phyloP scores from a whole-genome alignment of 2,329 filamentous ascomycete genomes.

The Penicillium sp. region DNA sequence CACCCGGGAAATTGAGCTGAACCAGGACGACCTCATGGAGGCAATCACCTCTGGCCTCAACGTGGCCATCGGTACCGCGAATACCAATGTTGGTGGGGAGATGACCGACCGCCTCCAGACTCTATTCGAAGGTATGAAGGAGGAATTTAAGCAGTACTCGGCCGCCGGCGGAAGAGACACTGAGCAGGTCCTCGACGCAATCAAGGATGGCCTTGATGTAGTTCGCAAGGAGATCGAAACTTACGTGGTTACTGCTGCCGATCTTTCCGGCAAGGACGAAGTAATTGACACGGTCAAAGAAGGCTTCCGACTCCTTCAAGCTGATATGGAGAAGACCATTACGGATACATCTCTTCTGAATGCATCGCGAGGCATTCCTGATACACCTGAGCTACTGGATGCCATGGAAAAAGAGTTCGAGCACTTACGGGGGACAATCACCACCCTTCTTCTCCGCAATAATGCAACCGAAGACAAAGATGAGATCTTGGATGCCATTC shows the following conservation, averaged over 20 bases:
- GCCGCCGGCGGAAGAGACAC: conserved; percentile 71
- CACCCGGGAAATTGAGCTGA: conserved; percentile 53
- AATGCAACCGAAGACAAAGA: conserved; percentile 50
- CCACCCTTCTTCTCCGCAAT: conserved; percentile 57
- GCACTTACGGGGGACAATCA: conserved; percentile 67
- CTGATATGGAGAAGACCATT: conserved; percentile 47
- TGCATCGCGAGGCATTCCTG: conserved; percentile 35
- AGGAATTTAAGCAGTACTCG: conserved; percentile 67
- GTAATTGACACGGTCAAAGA: conserved; percentile 61
- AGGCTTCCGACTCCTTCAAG: conserved; percentile 55
- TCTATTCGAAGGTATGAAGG: conserved; percentile 53
- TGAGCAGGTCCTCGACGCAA: conserved; percentile 77
- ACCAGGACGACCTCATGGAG: conserved; percentile 49
- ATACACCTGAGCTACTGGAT: conserved; percentile 61
- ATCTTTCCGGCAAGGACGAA: conserved; percentile 64
- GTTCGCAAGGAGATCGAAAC: conserved; percentile 70
- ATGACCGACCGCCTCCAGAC: conserved; percentile 53
- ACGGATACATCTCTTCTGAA: conserved; percentile 35
- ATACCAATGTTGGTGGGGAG: conserved; percentile 47
- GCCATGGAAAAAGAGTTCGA: conserved; percentile 75
- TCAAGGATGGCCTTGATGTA: conserved; percentile 76
- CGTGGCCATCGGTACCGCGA: conserved; percentile 44
- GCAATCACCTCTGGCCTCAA: conserved; percentile 51
- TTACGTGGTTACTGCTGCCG: conserved; percentile 66
- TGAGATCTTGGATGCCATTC: conserved; percentile 54